These are phyloP conservation scores for Metarhizium rileyi DNA, from an alignment of 2,329 filamentous ascomycete genomes.

Conservation along the genomic window DNA sequence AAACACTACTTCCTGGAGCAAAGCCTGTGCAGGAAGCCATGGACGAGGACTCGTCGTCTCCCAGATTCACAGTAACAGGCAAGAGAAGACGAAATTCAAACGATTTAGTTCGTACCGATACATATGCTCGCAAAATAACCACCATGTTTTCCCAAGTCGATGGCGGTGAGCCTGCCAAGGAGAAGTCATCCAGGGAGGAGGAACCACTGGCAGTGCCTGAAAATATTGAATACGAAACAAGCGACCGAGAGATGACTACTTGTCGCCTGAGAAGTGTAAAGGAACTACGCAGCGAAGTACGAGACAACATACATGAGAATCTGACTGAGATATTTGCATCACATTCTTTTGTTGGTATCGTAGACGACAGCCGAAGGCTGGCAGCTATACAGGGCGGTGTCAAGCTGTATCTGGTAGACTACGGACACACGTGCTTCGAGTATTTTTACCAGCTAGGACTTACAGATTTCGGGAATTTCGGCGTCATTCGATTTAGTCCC, in stretches of 20 bases:
- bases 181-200: constrained; percentile 11
- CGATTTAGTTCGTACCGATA: constrained; percentile 83
- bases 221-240: constrained; percentile 57
- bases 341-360: constrained; percentile 87
- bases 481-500: constrained; percentile 68
- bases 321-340: constrained; percentile 79
- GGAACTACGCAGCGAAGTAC: constrained; percentile 69
- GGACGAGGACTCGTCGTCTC: constrained; percentile 18
- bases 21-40: constrained; percentile 16
- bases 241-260: constrained; percentile 56
- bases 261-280: constrained; percentile 80
- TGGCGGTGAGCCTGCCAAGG: constrained; percentile 13
- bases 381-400: constrained; percentile 91
- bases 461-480: constrained; percentile 94
- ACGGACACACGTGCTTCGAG: constrained; percentile 75
- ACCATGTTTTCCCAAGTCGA: constrained; percentile 70
- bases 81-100: constrained; percentile 44
- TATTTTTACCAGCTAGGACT: constrained; percentile 94
- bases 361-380: constrained; percentile 77
- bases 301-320: constrained; percentile 71
- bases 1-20: constrained; percentile 73
- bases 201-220: constrained; percentile 32
- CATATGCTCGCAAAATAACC: constrained; percentile 85
- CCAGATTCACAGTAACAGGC: constrained; percentile 25
- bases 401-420: constrained; percentile 87